These are phyloP conservation scores for Gossypium australe DNA, from an alignment of 345 rosid genomes.

Conservation along the genomic window DNA sequence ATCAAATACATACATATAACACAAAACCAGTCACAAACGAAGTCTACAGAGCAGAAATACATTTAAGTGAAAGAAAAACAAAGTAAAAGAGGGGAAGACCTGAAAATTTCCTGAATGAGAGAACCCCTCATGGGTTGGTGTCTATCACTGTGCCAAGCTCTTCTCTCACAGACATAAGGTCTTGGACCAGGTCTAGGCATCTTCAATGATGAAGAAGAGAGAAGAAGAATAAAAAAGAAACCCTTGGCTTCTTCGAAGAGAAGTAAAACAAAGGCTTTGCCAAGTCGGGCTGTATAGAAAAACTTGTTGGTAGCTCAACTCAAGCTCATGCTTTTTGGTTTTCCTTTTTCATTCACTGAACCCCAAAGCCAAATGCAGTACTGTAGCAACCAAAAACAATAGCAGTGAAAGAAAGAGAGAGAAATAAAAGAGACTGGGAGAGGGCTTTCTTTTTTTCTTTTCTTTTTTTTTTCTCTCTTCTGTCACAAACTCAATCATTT, in stretches of 20 bases:
- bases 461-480: neutral
- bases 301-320: conserved; percentile 11
- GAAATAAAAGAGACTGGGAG: neutral
- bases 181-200: conserved; percentile 77
- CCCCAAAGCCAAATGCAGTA: neutral
- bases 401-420: neutral
- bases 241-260: conserved; percentile 19
- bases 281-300: neutral
- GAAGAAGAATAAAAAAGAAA: neutral
- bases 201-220: conserved; percentile 15
- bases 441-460: neutral
- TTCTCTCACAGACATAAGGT: conserved; percentile 65
- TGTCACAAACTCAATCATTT: conserved; percentile 41
- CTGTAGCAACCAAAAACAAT: neutral
- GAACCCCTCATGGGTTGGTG: conserved; percentile 77
- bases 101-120: conserved; percentile 62
- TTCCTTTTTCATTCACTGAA: conserved; percentile 6
- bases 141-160: conserved; percentile 79
- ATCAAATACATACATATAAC: neutral
- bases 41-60: neutral
- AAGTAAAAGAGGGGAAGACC: conserved; percentile 24
- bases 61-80: neutral
- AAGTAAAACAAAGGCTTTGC: neutral
- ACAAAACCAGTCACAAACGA: neutral
- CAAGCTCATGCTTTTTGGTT: conserved; percentile 25